Evolutionary conservation across 2,329 filamentous ascomycete genomes (phyloP).

Genomic region (Aspergillus sp.): DNA sequence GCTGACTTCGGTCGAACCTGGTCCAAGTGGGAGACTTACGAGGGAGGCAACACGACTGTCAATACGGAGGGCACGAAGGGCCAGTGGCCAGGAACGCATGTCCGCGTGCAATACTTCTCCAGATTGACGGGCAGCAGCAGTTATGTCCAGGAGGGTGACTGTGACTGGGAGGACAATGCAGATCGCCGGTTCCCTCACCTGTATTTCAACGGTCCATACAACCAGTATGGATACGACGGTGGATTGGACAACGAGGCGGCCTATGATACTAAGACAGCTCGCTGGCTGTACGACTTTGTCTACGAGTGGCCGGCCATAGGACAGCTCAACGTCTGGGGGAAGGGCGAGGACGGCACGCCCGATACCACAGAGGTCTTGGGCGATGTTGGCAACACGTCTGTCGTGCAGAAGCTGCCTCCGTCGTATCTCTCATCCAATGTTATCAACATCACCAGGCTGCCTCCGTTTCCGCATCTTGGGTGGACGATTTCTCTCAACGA

Average conservation of each 20-base stretch:
- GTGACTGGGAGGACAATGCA: conserved; percentile 37
- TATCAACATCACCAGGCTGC: conserved; percentile 43
- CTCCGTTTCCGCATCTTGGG: conserved; percentile 55
- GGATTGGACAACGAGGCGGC: conserved; percentile 56
- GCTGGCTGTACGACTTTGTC: conserved; percentile 58
- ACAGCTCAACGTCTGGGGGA: conserved; percentile 67
- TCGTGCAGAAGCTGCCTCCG: conserved; percentile 55
- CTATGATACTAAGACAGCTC: conserved; percentile 39
- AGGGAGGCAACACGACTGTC: too few species aligned
- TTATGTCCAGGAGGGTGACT: conserved; percentile 61
- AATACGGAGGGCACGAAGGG: conserved; percentile 53
- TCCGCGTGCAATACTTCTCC: conserved; percentile 65
- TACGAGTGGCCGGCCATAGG: conserved; percentile 59
- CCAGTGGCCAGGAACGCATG: conserved; percentile 61
- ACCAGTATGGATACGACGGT: conserved; percentile 63
- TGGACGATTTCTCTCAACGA: conserved; percentile 60
- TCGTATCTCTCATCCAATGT: conserved; percentile 61
- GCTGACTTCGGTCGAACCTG: conserved; percentile 57
- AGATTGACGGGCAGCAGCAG: conserved; percentile 59
- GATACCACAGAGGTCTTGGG: conserved; percentile 60
- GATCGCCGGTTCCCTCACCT: conserved; percentile 60
- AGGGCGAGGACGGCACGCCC: conserved; percentile 63
- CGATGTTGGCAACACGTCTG: not conserved
- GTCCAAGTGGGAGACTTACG: too few species aligned
- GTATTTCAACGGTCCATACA: conserved; percentile 62